A percentile compares a stretch with the other conserved stretches of the same genome.
Conservation (phyloP, 768 basidiomycete species). For the Chlorophyllum brunneum region DNA sequence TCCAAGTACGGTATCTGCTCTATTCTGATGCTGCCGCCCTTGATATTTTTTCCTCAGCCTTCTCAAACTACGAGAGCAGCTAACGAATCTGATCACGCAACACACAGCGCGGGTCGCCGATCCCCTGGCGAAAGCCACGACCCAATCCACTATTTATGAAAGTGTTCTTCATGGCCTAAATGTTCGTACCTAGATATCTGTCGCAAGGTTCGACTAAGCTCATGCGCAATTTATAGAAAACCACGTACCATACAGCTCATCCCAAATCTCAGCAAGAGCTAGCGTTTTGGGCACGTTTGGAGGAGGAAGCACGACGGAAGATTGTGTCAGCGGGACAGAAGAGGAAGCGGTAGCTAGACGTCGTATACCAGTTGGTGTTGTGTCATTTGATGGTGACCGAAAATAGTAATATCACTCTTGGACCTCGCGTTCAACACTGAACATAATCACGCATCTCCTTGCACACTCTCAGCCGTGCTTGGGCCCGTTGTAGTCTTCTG, state of each 20-base stretch:
- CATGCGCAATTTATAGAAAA: constrained; percentile 40
- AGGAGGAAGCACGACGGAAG: constrained; percentile 71
- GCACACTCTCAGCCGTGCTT: too few species aligned
- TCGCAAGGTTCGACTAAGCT: not conserved
- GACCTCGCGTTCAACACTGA: too few species aligned
- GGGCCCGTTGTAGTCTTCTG: not conserved
- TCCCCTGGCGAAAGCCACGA: constrained; percentile 55
- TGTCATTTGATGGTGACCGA: too few species aligned
- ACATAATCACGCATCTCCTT: too few species aligned
- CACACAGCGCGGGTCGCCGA: constrained; percentile 72
- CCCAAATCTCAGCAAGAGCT: constrained; percentile 85
- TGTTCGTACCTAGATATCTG: constrained; percentile 39
- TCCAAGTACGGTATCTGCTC: constrained; percentile 62
- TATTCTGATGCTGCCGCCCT: not conserved
- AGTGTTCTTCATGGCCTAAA: constrained; percentile 70
- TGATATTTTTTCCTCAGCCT: constrained; percentile 45
- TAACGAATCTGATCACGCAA: constrained; percentile 67
- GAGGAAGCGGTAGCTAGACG: constrained; percentile 15
- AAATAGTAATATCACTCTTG: too few species aligned
- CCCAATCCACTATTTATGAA: constrained; percentile 73
- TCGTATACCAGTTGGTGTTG: too few species aligned
- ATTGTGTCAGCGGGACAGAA: constrained; percentile 44
- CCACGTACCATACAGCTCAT: constrained; percentile 69
- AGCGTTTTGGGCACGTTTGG: constrained; percentile 80
- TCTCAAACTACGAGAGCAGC: constrained; percentile 78